phyloP scores from a whole-genome alignment of 2,329 filamentous ascomycete genomes.

The Aspergillus versicolor region DNA sequence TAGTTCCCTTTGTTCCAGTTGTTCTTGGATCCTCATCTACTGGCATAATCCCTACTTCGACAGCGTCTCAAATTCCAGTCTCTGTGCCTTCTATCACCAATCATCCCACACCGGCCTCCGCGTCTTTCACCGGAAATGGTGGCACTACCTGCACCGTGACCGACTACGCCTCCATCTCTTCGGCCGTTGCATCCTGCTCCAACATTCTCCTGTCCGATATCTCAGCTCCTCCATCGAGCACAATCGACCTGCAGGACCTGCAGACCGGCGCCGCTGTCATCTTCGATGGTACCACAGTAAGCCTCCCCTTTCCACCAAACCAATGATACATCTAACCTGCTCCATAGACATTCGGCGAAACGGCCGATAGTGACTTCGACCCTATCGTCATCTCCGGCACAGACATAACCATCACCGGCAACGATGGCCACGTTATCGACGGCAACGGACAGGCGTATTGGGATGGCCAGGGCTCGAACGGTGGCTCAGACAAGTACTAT shows the following conservation, averaged over 20 bases:
- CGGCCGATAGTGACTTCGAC: slow-evolving; percentile 37
- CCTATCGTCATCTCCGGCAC: slow-evolving; percentile 41
- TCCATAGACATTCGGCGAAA: slow-evolving; percentile 36
- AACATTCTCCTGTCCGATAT: slow-evolving; percentile 44
- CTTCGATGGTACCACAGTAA: slow-evolving; percentile 39
- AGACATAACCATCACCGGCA: slow-evolving; percentile 41
- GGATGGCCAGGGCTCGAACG: slow-evolving; percentile 50
- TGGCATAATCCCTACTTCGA: background rate
- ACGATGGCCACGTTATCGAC: slow-evolving; percentile 35
- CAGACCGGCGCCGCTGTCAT: slow-evolving; percentile 43
- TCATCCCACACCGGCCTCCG: background rate
- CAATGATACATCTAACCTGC: too few species aligned
- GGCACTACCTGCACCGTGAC: slow-evolving; percentile 26
- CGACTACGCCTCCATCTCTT: slow-evolving; percentile 32
- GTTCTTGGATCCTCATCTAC: slow-evolving; percentile 6
- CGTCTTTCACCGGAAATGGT: slow-evolving; percentile 12
- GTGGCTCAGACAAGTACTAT: slow-evolving; percentile 31
- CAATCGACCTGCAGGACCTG: slow-evolving; percentile 43
- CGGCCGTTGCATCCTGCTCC: slow-evolving; percentile 42
- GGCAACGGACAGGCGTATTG: slow-evolving; percentile 45
- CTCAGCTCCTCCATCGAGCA: slow-evolving; percentile 37
- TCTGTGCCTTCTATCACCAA: background rate
- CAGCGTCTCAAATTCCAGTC: background rate
- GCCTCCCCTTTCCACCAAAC: background rate
- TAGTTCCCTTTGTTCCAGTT: slow-evolving; percentile 23